Conservation (phyloP, 1,284 basidiomycete genomes). For the Bjerkandera adusta region DNA sequence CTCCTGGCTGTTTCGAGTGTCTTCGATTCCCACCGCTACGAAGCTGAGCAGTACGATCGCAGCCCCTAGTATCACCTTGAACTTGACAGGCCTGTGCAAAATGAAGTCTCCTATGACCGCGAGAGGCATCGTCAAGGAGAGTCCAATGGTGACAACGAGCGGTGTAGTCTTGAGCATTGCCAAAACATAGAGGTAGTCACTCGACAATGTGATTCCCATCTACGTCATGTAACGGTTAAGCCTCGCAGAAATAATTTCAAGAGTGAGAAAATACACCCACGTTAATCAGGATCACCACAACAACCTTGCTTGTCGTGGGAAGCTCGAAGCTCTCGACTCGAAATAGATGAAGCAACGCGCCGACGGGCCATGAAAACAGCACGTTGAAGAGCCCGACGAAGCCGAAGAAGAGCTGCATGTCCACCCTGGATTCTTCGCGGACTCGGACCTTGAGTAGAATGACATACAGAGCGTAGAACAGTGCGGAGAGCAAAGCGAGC, state of each 20-base stretch:
- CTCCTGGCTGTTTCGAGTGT: conserved; percentile 36
- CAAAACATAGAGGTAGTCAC: conserved; percentile 85
- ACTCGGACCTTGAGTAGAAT: conserved; percentile 90
- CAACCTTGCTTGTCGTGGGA: conserved; percentile 59
- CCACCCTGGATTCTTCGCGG: conserved; percentile 78
- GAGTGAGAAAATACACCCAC: conserved; percentile 38
- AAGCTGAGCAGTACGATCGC: conserved; percentile 67
- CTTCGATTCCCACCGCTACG: conserved; percentile 62
- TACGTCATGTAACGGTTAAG: conserved; percentile 26
- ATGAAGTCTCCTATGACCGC: conserved; percentile 82
- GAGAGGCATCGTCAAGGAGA: conserved; percentile 93
- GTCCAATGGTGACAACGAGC: conserved; percentile 88
- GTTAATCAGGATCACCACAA: conserved; percentile 75
- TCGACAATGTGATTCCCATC: conserved; percentile 86
- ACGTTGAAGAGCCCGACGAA: conserved; percentile 94
- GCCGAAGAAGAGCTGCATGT: conserved; percentile 94
- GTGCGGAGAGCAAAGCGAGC: conserved; percentile 78
- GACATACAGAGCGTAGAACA: conserved; percentile 92
- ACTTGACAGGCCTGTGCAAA: conserved; percentile 52
- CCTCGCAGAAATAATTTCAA: conserved; percentile 6
- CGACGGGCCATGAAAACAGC: conserved; percentile 78
- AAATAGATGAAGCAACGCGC: conserved; percentile 75
- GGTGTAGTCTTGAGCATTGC: conserved; percentile 98
- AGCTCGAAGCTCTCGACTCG: conserved; percentile 77
- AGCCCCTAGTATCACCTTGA: conserved; percentile 65